Base-by-base conservation (phyloP, 106 monocot genomes). In the Hemerocallis citrina region DNA sequence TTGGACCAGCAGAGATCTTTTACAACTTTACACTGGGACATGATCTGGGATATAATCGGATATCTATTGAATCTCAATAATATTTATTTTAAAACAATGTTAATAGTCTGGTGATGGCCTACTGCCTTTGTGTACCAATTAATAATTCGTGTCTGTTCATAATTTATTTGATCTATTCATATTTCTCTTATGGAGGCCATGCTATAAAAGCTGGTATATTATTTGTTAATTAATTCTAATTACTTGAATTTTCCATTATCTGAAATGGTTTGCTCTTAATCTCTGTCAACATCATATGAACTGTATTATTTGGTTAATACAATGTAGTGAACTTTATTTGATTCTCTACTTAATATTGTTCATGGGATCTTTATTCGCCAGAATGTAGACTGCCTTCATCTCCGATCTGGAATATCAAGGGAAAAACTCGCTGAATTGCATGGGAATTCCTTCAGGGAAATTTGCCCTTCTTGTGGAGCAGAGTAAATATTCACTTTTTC, bases 311-410 rank as follows among this genome's bases (percentile, higher is more conserved):
- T 22, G 20, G 22, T 57, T 3, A 19, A 35, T 57, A 27, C 9
- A 35, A 36, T n/a, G 34, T 57, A 21, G 34, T 36, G 25, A 34
- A 71, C 45, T 41, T 52, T 0, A 52, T 59, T 44, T 35, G 7
- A n/a, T 41, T 59, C 57, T 21, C 32, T 6, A 14, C 33, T 36
- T 41, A 70, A 38, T 23, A 50, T 38, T 28, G 10, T 20, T 45
- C 44, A 41, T 40, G 17, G 34, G 54, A 55, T 9, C 23, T 59
- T 10, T 73, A 34, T 68, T 69, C 60, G 39, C 62, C 70, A 98
- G 98, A 98, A 98, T 77, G 88, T 98, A 21, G 98, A 98, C 60
- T 75, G 91, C 55, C 84, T 98, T 65, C 98, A 98, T 75, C 91
- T 98, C 72, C 87, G 98, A 69, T 98, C 98, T 49, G 98, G 98